phyloP scores from a whole-genome alignment of 139 green algal genomes.

The Desmodesmus armatus region DNA sequence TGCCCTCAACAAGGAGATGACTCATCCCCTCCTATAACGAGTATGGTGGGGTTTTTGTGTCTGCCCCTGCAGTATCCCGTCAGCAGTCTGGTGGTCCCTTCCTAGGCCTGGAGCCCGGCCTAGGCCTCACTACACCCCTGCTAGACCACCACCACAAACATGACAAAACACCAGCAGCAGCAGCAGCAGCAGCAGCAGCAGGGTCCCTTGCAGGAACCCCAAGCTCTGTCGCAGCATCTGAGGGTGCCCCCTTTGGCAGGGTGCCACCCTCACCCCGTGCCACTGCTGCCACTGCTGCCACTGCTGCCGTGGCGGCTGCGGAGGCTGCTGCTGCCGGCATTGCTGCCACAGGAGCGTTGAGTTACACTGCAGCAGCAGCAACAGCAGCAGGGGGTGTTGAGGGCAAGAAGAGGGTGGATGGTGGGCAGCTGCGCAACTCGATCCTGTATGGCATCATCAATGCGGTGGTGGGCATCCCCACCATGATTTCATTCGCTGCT shows the following conservation, averaged over 20 bases:
- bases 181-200: neutral
- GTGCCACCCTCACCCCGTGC: neutral
- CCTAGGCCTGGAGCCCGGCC: neutral
- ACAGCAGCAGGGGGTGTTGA: neutral
- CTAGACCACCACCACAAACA: neutral
- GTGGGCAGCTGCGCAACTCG: neutral
- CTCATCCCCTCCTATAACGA: neutral
- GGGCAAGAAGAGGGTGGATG: neutral
- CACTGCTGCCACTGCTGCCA: neutral
- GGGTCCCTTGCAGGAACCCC: neutral
- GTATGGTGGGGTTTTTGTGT: too few relatives aligned
- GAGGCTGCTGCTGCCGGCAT: too few relatives aligned
- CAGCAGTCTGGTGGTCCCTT: neutral
- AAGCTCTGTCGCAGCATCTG: neutral
- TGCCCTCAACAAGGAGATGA: neutral
- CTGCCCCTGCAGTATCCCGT: neutral
- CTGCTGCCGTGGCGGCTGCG: constrained; percentile 6
- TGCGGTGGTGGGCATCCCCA: constrained; percentile 70
- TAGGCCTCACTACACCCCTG: neutral
- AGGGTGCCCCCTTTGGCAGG: too few relatives aligned
- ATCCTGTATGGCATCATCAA: constrained; percentile 71
- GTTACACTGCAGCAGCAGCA: neutral
- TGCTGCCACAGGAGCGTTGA: neutral
- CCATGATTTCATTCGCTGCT: constrained; percentile 79
- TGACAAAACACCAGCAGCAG: neutral